Evolutionary conservation across 257 asterid species (phyloP).

Genomic region (Orobanche coerulescens): DNA sequence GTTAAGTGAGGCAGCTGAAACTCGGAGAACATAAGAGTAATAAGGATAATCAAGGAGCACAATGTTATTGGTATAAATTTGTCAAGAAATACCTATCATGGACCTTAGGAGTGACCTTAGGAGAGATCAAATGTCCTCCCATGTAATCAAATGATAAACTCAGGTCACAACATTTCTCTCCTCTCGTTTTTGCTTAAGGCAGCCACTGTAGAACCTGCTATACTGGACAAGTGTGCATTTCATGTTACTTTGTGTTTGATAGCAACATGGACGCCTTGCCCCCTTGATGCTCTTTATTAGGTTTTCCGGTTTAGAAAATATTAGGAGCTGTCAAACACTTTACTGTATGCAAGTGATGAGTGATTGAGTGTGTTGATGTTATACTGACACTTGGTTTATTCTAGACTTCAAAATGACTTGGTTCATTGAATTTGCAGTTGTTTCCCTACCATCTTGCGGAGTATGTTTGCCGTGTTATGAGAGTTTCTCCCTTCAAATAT

Average conservation of each 20-base stretch:
- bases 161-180: background rate
- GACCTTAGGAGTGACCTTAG: background rate
- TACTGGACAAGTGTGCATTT: background rate
- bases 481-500: slow-evolving; percentile 96
- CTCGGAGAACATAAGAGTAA: background rate
- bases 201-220: background rate
- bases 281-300: slow-evolving; percentile 9
- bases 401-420: slow-evolving; percentile 14
- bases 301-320: background rate
- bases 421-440: slow-evolving; percentile 55
- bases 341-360: background rate
- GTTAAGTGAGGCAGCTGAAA: background rate
- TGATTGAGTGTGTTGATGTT: slow-evolving; percentile 1
- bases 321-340: background rate
- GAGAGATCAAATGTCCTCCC: background rate
- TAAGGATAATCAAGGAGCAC: slow-evolving; percentile 9
- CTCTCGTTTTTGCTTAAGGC: slow-evolving; percentile 10
- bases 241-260: slow-evolving; percentile 4
- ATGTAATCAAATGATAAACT: background rate
- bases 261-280: slow-evolving; percentile 15
- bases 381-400: slow-evolving; percentile 14
- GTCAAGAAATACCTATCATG: background rate
- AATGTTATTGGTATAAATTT: background rate
- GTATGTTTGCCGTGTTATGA: slow-evolving; percentile 95
- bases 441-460: slow-evolving; percentile 97